A percentile compares a stretch with the other conserved stretches of the same genome.
phyloP scores from a whole-genome alignment of 2,329 filamentous ascomycete species.

The Talaromyces sp. region DNA sequence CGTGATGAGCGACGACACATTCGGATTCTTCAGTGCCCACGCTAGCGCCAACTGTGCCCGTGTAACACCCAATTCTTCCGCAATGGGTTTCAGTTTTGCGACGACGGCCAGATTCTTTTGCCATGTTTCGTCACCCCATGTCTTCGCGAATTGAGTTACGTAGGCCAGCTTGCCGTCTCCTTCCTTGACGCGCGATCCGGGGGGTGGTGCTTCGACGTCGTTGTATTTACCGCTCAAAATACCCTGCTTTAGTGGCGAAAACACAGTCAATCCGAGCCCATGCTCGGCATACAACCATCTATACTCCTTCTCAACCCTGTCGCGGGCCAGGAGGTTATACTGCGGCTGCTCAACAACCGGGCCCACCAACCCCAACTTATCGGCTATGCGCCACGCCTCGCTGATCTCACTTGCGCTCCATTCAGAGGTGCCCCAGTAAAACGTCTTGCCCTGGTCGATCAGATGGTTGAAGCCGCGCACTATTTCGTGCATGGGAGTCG shows the following conservation, averaged over 20 bases:
- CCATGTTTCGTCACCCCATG: slow-evolving; percentile 42
- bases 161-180: slow-evolving; percentile 57
- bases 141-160: slow-evolving; percentile 46
- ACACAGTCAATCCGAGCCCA: slow-evolving; percentile 61
- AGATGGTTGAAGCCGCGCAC: slow-evolving; percentile 69
- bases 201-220: slow-evolving; percentile 25
- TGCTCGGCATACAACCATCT: slow-evolving; percentile 58
- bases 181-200: slow-evolving; percentile 57
- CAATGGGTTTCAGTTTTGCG: slow-evolving; percentile 51
- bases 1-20: slow-evolving; percentile 46
- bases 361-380: slow-evolving; percentile 59
- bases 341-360: slow-evolving; percentile 65
- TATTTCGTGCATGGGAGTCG: slow-evolving; percentile 67
- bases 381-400: slow-evolving; percentile 59
- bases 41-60: slow-evolving; percentile 57
- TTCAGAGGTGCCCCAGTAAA: slow-evolving; percentile 69
- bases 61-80: slow-evolving; percentile 61
- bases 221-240: slow-evolving; percentile 66
- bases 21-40: slow-evolving; percentile 58
- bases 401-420: slow-evolving; percentile 65
- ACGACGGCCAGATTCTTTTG: slow-evolving; percentile 32
- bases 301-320: slow-evolving; percentile 63
- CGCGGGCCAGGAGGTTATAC: slow-evolving; percentile 61
- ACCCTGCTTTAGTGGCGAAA: slow-evolving; percentile 58
- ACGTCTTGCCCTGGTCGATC: slow-evolving; percentile 63